Conservation (phyloP, 495 filamentous ascomycete genomes). For the Penicillium angulare region DNA sequence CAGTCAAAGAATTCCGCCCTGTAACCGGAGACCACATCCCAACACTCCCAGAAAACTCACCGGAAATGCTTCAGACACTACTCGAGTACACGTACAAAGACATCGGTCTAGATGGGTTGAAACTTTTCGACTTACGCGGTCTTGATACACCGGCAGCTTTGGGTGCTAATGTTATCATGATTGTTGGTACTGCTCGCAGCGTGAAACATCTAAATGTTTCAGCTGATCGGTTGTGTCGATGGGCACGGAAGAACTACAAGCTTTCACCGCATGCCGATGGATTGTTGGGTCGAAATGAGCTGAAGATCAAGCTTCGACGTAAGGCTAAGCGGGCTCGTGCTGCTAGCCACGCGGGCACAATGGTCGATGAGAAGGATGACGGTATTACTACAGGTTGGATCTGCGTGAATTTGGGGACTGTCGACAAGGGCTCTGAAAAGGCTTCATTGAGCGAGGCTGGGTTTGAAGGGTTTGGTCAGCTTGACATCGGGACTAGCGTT, state of each 20-base stretch:
- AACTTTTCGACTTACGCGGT: conserved; percentile 74
- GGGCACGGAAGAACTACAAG: conserved; percentile 70
- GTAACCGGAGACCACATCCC: conserved; percentile 68
- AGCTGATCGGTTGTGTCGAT: conserved; percentile 83
- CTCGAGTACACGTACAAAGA: conserved; percentile 78
- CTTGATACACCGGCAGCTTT: conserved; percentile 84
- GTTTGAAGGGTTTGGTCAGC: conserved; percentile 74
- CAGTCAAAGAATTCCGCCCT: conserved; percentile 44
- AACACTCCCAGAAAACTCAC: conserved; percentile 69
- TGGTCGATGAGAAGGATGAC: conserved; percentile 60
- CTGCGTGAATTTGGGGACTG: conserved; percentile 80
- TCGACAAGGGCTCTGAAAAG: conserved; percentile 50
- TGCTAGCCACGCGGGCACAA: conserved; percentile 56
- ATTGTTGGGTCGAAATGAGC: conserved; percentile 81
- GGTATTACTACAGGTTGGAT: conserved; percentile 92
- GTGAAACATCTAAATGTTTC: conserved; percentile 93
- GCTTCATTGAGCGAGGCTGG: conserved; percentile 35
- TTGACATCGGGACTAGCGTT: conserved; percentile 56
- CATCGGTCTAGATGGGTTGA: conserved; percentile 76
- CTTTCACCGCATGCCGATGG: conserved; percentile 80
- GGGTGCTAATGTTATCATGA: conserved; percentile 85
- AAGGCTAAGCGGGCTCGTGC: conserved; percentile 77
- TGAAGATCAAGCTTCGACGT: conserved; percentile 81
- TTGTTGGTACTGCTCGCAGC: conserved; percentile 88
- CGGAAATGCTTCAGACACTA: conserved; percentile 67